Conservation (phyloP, 345 rosid genomes). For the Aethionema arabicum region DNA sequence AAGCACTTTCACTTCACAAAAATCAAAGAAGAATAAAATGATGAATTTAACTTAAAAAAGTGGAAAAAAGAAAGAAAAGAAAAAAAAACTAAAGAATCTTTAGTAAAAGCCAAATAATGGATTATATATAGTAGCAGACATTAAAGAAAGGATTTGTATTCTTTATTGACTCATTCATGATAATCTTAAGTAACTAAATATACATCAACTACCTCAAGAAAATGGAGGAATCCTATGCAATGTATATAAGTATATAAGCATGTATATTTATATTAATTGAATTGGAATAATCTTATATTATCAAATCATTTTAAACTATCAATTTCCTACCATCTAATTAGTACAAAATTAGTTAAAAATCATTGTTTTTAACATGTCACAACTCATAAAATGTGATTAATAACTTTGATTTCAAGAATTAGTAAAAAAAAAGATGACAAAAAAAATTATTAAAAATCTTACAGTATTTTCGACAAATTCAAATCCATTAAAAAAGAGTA, state of each 20-base stretch:
- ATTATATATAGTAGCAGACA: conserved; percentile 80
- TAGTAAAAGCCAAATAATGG: conserved; percentile 73
- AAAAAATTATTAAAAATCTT: no score
- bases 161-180: conserved; percentile 61
- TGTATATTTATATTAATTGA: not conserved
- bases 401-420: no score
- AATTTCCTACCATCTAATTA: no score
- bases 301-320: no score
- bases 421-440: no score
- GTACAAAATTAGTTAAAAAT: no score
- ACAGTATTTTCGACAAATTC: no score
- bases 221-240: conserved; percentile 29
- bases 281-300: no score
- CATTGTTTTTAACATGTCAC: no score
- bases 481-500: no score
- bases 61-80: conserved; percentile 3
- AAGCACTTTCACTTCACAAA: conserved; percentile 62
- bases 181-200: conserved; percentile 38
- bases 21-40: conserved; percentile 60
- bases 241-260: conserved; percentile 4
- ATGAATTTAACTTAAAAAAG: conserved; percentile 55
- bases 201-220: conserved; percentile 23
- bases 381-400: no score
- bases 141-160: conserved; percentile 51
- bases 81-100: conserved; percentile 53